Base-by-base conservation (phyloP, 164 flowering plant genomes). In the Kalanchoe fedtschenkoi region DNA sequence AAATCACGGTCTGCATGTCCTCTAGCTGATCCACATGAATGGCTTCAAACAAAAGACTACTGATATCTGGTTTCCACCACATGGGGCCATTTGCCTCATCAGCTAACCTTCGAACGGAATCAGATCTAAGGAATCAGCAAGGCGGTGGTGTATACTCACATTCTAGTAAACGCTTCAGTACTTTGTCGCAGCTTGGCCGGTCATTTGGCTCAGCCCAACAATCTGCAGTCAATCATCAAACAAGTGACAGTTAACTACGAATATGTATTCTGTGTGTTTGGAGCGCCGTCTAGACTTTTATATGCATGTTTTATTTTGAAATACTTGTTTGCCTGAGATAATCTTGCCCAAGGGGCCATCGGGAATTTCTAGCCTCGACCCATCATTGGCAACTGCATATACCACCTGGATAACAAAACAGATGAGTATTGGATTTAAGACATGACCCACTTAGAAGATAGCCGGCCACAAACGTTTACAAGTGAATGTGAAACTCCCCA, bases 201-300 rank as follows among this genome's bases (percentile, higher is more conserved):
- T 82, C 76, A 38, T 82, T 72, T n/a, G 90, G 85, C 71, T 89
- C 96, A 59, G 84, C 82, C 98, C 97, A 92, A 74, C 96, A 92
- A 77, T 92, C 96, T 92, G 84, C 72, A 81, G 39, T n/a, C 39
- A 58, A 7, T 30, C 10, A 13, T 58, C 13, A 33, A 58, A 16
- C n/a, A n/a, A n/a, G n/a, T n/a, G n/a, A n/a, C 17, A 7, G 33
- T 13, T 33, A 17, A 64, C 33, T 1, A 42, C 14, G 16, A 51
- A 3, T 13, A 42, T 21, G 17, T 17, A 22, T 44, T 32, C 46
- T 47, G 30, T 24, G 9, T 11, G 22, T 8, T 22, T 47, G 13
- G 3, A 47, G n/a, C 6, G 21, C 6, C 8, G n/a, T n/a, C 11
- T n/a, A n/a, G 11, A n/a, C 11, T 43, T n/a, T n/a, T 43, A 21